Evolutionary conservation across 2,329 filamentous ascomycete species (phyloP), one percentile per base, ranked within the genome.

Genomic region (Exophiala bonariae): DNA sequence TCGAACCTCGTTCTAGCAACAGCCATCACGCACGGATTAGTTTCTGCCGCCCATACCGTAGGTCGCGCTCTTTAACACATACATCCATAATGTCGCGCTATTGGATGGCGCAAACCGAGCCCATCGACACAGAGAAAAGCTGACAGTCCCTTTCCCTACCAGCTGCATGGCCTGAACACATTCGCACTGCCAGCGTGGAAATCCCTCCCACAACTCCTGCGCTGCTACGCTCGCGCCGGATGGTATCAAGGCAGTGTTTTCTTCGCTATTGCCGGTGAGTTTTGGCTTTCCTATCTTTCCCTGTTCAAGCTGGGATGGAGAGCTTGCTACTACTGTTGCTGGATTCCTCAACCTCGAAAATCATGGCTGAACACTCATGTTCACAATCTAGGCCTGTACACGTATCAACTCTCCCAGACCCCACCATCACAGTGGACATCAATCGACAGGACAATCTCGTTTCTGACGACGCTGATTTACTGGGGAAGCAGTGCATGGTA

Each of bases 401-500:
- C 50, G 16, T 50, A 47, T 14, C 50, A 53, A 35, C 38, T 53
- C 11, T 47, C 46, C 7, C 46, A 50, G 31, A 37, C 22, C 16
- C 22, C 38, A 13, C 45, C 47, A 10, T 37, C 42, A 11, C 44
- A 36, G 7, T 53, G 50, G 50, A 53, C 50, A n/a, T n/a, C 23
- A 9, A 39, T 53, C 18, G 50, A 53, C 19, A 46, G 50, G 4
- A 55, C 51, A 3, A 59, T 61, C 17, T 47, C 56, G 22, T 56
- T 40, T 6, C 8, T 61, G 41, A 47, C 57, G 26, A 38, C 45
- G 10, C 49, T 49, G 8, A 54, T 63, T 33, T 55, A 60, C 23
- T 55, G 57, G 53, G 47, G 37, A 9, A 61, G 59, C 17, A 57
- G 57, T 11, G 59, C 44, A 13, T 61, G 60, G 59, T 61, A 61